phyloP scores from a whole-genome alignment of 371 early-diverging fungal species.

The Zopfochytrium polystomum region DNA sequence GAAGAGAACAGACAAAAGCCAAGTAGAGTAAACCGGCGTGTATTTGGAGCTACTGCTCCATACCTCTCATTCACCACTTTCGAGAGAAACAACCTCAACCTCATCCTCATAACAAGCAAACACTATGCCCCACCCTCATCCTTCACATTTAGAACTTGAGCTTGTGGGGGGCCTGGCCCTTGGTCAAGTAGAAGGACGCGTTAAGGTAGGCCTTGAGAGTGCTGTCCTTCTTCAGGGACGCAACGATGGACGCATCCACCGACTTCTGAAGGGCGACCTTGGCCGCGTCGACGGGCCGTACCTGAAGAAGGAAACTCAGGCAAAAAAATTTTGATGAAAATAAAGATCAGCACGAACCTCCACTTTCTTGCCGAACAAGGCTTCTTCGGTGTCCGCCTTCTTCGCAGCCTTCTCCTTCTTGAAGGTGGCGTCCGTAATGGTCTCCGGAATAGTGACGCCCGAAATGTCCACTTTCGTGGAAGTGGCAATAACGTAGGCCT shows the following conservation, averaged over 20 bases:
- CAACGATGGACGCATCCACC: constrained; percentile 77
- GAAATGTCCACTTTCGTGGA: constrained; percentile 93
- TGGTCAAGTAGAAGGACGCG: constrained; percentile 80
- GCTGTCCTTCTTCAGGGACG: constrained; percentile 78
- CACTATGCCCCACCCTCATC: too few relatives aligned
- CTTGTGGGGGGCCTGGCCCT: constrained; percentile 93
- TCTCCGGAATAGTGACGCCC: constrained; percentile 65
- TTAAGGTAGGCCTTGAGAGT: constrained; percentile 82
- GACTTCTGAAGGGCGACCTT: constrained; percentile 83
- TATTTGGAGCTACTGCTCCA: too few relatives aligned
- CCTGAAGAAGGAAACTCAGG: constrained; percentile 33
- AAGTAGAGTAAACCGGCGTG: too few relatives aligned
- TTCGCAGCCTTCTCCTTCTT: constrained; percentile 70
- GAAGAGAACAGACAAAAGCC: too few relatives aligned
- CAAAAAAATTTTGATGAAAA: not conserved
- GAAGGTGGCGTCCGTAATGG: constrained; percentile 93
- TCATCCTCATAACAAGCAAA: too few relatives aligned
- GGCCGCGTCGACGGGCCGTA: constrained; percentile 64
- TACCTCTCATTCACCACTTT: too few relatives aligned
- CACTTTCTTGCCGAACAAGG: constrained; percentile 70
- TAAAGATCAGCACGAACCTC: not conserved
- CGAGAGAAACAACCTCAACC: too few relatives aligned
- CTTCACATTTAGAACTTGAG: constrained; percentile 25
- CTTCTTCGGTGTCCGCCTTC: constrained; percentile 72
- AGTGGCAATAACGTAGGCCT: constrained; percentile 97